Conservation (phyloP, 169 alveolate species). For the Eimeria nieschulzi region DNA sequence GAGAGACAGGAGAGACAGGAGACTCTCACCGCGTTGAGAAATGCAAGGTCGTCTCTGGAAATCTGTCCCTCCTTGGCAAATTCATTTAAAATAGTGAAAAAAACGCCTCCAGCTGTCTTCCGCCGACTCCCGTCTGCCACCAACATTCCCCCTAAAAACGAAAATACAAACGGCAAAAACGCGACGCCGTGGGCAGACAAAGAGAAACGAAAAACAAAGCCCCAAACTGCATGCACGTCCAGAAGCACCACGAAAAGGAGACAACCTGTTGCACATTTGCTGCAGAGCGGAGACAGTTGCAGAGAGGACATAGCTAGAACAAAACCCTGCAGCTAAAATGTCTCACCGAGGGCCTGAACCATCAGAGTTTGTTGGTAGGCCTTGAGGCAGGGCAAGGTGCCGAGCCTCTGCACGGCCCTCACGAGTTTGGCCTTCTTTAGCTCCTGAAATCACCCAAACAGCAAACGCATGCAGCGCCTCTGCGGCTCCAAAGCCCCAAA, state of each 20-base stretch:
- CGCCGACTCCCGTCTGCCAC: conserved; percentile 88
- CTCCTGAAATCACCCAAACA: not conserved
- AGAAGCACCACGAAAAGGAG: not conserved
- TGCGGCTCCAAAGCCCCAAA: not conserved
- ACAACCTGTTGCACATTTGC: not conserved
- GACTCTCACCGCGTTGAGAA: conserved; percentile 76
- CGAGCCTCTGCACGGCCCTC: conserved; percentile 46
- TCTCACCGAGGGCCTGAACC: conserved; percentile 45
- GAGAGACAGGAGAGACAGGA: not conserved
- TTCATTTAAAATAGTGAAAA: conserved; percentile 87
- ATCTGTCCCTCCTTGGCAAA: conserved; percentile 84
- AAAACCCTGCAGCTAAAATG: not conserved
- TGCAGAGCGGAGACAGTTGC: not conserved
- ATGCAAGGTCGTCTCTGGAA: conserved; percentile 86
- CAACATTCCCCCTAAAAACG: conserved; percentile 85
- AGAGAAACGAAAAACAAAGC: not conserved
- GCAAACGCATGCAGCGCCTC: no score
- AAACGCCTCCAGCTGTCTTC: conserved; percentile 91
- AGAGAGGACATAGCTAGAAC: not conserved
- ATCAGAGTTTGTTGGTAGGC: conserved; percentile 66
- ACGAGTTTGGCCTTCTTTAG: conserved; percentile 45
- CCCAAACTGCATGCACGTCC: not conserved
- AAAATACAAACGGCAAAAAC: not conserved
- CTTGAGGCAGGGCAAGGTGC: conserved; percentile 63
- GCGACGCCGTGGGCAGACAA: not conserved